Evolutionary conservation across 139 green algal species (phyloP).

Genomic region (Coccomyxa sp.): DNA sequence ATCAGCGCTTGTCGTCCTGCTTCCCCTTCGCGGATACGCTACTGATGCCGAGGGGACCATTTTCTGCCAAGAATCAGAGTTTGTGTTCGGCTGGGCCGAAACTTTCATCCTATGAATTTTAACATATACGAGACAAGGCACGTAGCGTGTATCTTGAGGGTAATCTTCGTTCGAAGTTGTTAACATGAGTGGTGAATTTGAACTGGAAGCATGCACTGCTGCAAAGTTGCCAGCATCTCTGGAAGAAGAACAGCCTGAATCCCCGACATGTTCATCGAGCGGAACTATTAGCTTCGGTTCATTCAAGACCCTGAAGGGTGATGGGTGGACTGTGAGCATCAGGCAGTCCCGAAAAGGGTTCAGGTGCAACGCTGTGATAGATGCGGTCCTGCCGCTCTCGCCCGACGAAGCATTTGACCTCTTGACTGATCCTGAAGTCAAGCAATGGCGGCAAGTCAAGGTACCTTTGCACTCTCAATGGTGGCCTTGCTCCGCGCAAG

Average conservation of each 20-base stretch:
- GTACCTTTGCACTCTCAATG: not conserved
- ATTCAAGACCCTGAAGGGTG: not conserved
- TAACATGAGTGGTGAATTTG: too few relatives aligned
- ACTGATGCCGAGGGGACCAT: too few relatives aligned
- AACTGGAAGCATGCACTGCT: too few relatives aligned
- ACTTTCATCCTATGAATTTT: too few relatives aligned
- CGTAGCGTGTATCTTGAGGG: too few relatives aligned
- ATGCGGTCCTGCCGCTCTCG: not conserved
- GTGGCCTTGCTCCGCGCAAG: not conserved
- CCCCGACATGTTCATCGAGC: not conserved
- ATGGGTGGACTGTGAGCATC: not conserved
- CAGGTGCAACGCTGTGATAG: not conserved
- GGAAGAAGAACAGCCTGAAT: not conserved
- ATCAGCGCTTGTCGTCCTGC: too few relatives aligned
- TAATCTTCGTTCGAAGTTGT: too few relatives aligned
- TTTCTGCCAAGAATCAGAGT: too few relatives aligned
- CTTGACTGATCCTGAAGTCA: not conserved
- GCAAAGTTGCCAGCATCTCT: too few relatives aligned
- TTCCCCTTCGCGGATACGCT: too few relatives aligned
- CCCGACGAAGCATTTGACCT: not conserved
- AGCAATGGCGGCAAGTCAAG: not conserved
- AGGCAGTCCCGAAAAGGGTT: not conserved
- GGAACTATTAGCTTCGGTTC: not conserved
- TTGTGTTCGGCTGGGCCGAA: too few relatives aligned
- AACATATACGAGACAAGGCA: too few relatives aligned